Conservation (phyloP, 495 filamentous ascomycete species). For the Poronia punctata region DNA sequence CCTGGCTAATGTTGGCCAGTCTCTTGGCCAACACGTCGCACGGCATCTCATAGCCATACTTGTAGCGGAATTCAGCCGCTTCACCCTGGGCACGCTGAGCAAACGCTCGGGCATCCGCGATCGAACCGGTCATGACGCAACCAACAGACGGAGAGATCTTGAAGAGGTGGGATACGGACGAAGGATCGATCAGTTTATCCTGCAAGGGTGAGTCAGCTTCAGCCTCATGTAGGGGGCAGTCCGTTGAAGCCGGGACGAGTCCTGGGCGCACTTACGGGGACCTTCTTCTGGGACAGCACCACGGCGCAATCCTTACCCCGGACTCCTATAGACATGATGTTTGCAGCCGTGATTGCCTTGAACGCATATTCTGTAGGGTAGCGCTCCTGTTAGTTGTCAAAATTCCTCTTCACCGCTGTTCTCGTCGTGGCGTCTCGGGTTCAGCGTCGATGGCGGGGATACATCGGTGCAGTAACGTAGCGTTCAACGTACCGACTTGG, state of each 20-base stretch:
- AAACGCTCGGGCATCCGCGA: conserved; percentile 90
- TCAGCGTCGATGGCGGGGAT: neutral
- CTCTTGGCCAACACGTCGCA: conserved; percentile 94
- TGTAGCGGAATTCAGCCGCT: conserved; percentile 96
- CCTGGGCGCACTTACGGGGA: conserved; percentile 64
- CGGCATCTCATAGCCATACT: conserved; percentile 99
- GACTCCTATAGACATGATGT: conserved; percentile 95
- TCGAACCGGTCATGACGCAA: conserved; percentile 97
- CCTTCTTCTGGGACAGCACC: conserved; percentile 97
- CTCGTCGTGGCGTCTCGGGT: conserved; percentile 1
- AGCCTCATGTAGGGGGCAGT: conserved; percentile 16
- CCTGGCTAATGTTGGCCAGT: conserved; percentile 96
- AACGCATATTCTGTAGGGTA: conserved; percentile 86
- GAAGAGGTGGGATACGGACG: conserved; percentile 96
- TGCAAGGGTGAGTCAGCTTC: conserved; percentile 36
- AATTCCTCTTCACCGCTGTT: conserved; percentile 3
- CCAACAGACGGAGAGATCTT: conserved; percentile 92
- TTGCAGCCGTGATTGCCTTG: conserved; percentile 98
- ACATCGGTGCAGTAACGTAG: conserved; percentile 1
- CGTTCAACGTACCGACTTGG: conserved; percentile 83
- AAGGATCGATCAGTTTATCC: conserved; percentile 98
- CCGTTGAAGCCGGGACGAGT: conserved; percentile 11
- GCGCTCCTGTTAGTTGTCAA: conserved; percentile 24
- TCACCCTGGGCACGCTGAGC: conserved; percentile 89
- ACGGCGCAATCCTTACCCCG: conserved; percentile 95